phyloP scores from a whole-genome alignment of 73 alveolate species.

The Tetrahymena malaccensis region DNA sequence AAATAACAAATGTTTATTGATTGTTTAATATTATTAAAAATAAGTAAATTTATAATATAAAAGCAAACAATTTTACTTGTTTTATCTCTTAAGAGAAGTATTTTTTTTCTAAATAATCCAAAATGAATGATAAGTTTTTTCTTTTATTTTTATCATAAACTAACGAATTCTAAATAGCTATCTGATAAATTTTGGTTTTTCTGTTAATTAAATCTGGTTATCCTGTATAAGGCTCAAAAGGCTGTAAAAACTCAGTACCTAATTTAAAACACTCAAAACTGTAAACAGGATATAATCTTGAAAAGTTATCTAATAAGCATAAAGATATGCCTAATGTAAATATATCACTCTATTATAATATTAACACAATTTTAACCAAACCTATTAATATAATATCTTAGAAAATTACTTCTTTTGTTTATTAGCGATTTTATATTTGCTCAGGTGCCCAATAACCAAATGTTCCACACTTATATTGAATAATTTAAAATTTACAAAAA shows the following conservation, averaged over 20 bases:
- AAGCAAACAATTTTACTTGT: background rate
- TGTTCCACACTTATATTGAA: background rate
- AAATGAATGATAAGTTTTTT: background rate
- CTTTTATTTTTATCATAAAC: background rate
- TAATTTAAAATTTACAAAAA: too few relatives aligned
- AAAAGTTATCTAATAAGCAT: background rate
- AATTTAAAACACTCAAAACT: background rate
- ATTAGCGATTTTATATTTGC: too few relatives aligned
- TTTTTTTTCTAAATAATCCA: background rate
- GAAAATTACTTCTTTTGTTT: background rate
- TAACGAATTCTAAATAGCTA: background rate
- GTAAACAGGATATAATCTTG: background rate
- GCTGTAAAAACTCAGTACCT: background rate
- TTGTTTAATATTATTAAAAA: too few relatives aligned
- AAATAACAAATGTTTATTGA: background rate
- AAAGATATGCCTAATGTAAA: background rate
- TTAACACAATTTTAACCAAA: too few relatives aligned
- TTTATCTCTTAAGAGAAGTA: background rate
- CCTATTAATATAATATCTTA: too few relatives aligned
- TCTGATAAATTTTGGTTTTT: too few relatives aligned
- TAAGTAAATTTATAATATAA: too few relatives aligned
- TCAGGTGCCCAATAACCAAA: background rate
- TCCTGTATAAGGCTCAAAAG: background rate
- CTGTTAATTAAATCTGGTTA: background rate
- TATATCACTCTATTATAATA: background rate